Evolutionary conservation across 768 basidiomycete species (phyloP), one percentile per base, ranked within the genome.

Genomic region (Russula compacta): DNA sequence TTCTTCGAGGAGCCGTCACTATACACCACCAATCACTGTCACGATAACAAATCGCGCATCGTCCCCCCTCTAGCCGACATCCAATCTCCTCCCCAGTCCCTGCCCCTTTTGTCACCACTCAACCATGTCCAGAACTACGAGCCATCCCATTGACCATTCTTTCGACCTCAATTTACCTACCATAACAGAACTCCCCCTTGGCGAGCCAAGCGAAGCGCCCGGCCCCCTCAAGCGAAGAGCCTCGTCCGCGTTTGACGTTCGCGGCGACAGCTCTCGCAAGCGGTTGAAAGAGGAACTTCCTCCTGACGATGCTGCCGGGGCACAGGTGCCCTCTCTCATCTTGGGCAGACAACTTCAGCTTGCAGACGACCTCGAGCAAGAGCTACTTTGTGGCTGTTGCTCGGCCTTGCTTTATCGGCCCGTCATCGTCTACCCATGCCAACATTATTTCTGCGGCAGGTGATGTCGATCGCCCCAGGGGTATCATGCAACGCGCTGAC

Each of bases 371-470:
- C 73, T 91, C 56, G 81, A 79, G 32, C 78, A 87, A 68, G 89
- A 92, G 70, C 78, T 92, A 43, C 85, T 89, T 65, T 93, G 91
- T 67, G 91, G 88, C 21, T 92, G 91, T 70, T 93, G 91, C 72
- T 81, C 88, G 17, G 90, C 83, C 60, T 77, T 93, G 46, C 84
- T 88, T 60, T 91, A 93, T 73, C 78, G 82, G 61, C 91, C 91
- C 3, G 90, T 93, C 15, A 75, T 91, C 33, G 87, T 93, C 54
- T 78, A 81, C 39, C 91, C 91, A 35, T 93, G 91, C 71, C 88
- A 92, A 67, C 91, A 93, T 77, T 91, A 88, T 78, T 92, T 92
- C 70, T 93, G 91, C 68, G 91, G 91, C 72, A 91, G 90, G 89
- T 90, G 72, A 60, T 74, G 67, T 52, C 52, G 47, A 58, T 61